Evolutionary conservation across 2,329 filamentous ascomycete species (phyloP).

Genomic region (Paraphoma chrysanthemicola): DNA sequence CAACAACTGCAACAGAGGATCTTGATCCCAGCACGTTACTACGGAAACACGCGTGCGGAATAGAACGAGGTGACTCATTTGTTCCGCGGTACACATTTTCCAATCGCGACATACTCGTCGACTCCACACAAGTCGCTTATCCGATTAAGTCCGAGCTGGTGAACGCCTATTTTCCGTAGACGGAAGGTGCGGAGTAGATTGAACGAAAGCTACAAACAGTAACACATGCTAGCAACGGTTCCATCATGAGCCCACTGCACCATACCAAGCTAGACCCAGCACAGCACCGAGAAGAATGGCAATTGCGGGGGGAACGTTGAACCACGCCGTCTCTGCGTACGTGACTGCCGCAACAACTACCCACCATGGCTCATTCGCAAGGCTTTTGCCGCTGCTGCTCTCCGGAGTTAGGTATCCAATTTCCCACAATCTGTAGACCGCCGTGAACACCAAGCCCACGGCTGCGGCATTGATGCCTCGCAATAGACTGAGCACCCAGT

Average conservation of each 20-base stretch:
- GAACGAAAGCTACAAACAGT: too few species aligned
- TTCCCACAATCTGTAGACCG: slow-evolving; percentile 54
- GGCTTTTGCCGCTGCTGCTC: slow-evolving; percentile 40
- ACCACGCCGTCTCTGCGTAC: slow-evolving; percentile 51
- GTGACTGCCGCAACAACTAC: slow-evolving; percentile 52
- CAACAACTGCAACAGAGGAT: too few species aligned
- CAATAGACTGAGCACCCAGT: slow-evolving; percentile 43
- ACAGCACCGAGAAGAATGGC: slow-evolving; percentile 50
- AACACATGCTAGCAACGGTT: too few species aligned
- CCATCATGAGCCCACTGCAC: slow-evolving; percentile 36
- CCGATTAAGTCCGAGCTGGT: background rate
- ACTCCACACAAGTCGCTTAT: too few species aligned
- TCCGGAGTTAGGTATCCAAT: slow-evolving; percentile 52
- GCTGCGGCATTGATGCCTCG: slow-evolving; percentile 52
- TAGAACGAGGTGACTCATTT: background rate
- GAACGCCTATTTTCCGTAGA: too few species aligned
- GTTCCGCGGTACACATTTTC: too few species aligned
- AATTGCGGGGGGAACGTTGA: slow-evolving; percentile 46
- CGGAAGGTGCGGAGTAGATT: too few species aligned
- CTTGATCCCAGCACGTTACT: background rate
- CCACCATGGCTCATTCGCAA: slow-evolving; percentile 54
- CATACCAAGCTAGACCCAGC: slow-evolving; percentile 51
- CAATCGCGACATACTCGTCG: too few species aligned
- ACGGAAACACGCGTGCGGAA: background rate
- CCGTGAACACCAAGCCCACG: slow-evolving; percentile 53